Conservation (phyloP, 2,329 filamentous ascomycete genomes). For the Westerdykella ornata region DNA sequence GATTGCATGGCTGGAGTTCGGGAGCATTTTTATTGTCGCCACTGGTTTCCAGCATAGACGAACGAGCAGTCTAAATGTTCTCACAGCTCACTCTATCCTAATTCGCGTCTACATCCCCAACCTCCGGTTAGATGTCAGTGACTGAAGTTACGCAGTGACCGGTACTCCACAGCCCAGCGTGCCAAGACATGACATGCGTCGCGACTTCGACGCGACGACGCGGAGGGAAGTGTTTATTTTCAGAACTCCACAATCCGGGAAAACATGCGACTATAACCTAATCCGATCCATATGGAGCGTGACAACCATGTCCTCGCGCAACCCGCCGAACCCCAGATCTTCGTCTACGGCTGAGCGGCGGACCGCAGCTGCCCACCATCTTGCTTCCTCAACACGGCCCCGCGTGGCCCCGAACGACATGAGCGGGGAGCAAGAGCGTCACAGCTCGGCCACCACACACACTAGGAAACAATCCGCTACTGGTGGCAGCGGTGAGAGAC, state of each 20-base stretch:
- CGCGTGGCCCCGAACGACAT: conserved; percentile 27
- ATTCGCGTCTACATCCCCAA: no score
- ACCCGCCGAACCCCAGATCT: conserved; percentile 25
- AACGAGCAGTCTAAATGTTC: no score
- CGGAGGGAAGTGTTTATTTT: no score
- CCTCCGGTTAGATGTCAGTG: no score
- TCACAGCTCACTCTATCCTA: no score
- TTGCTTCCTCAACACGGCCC: conserved; percentile 29
- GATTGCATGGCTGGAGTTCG: conserved; percentile 7
- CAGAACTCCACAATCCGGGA: no score
- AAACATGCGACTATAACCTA: not conserved
- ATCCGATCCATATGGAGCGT: not conserved
- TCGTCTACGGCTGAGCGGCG: conserved; percentile 28
- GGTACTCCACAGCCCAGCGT: no score
- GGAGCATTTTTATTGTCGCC: not conserved
- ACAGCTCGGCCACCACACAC: conserved; percentile 22
- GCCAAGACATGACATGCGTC: no score
- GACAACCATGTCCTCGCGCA: conserved; percentile 31
- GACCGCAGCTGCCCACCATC: conserved; percentile 23
- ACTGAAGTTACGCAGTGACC: no score
- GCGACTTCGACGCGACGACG: no score
- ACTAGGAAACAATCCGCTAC: conserved; percentile 22
- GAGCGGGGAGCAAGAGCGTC: conserved; percentile 24
- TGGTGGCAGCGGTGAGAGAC: conserved; percentile 23
- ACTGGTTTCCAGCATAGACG: no score